A percentile compares a stretch with the other conserved stretches of the same genome.
Conservation (phyloP, 148 eudicot genomes). For the Polygonum maritimum region DNA sequence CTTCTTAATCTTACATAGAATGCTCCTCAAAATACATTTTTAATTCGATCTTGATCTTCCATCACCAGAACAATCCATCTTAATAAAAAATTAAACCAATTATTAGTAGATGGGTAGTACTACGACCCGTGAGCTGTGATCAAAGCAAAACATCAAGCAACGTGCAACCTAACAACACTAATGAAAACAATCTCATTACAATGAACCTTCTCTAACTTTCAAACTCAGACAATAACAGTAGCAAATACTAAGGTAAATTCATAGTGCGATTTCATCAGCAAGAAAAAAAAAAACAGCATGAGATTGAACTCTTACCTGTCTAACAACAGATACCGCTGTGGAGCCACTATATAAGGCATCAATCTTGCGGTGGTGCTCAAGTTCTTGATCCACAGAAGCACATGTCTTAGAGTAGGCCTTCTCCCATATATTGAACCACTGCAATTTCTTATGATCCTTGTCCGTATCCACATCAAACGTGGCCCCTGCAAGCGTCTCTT, state of each 20-base stretch:
- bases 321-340: constrained; percentile 22
- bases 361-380: constrained; percentile 42
- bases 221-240: too few relatives aligned
- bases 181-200: background rate
- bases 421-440: constrained; percentile 41
- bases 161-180: background rate
- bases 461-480: constrained; percentile 16
- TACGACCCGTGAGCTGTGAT: background rate
- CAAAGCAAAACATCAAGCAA: background rate
- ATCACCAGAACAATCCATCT: background rate
- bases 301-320: background rate
- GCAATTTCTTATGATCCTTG: constrained; percentile 10
- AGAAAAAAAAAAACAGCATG: background rate
- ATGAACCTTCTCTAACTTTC: too few relatives aligned
- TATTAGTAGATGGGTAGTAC: background rate
- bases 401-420: constrained; percentile 52
- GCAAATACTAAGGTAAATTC: too few relatives aligned
- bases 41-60: background rate
- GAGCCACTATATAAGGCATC: constrained; percentile 73
- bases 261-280: background rate
- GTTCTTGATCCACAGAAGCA: constrained; percentile 59
- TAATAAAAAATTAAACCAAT: background rate
- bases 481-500: constrained; percentile 38
- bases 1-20: background rate
- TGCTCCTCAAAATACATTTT: background rate